phyloP scores from a whole-genome alignment of 345 rosid genomes.

The Pelargonium nanum region DNA sequence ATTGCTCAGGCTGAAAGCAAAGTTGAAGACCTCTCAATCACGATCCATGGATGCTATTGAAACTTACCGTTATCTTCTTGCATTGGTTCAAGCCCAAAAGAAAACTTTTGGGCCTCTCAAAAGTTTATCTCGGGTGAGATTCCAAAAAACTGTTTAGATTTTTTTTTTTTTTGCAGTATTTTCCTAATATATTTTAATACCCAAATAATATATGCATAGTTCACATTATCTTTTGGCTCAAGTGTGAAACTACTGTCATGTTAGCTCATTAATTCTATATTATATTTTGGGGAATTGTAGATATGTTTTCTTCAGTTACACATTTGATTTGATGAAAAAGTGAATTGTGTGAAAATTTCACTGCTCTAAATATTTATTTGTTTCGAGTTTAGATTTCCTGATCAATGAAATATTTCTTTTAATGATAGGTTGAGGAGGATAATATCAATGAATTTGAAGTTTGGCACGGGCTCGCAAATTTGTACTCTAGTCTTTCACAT shows the following conservation, averaged over 20 bases:
- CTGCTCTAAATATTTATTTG: too few species aligned
- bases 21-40: slow-evolving; percentile 60
- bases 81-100: slow-evolving; percentile 83
- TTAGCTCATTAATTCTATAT: too few species aligned
- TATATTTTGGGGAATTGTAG: too few species aligned
- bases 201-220: too few species aligned
- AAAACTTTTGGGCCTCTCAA: slow-evolving; percentile 61
- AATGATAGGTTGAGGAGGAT: slow-evolving; percentile 46
- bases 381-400: background rate
- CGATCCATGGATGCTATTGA: slow-evolving; percentile 67
- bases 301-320: too few species aligned
- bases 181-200: too few species aligned
- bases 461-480: slow-evolving; percentile 81
- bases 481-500: slow-evolving; percentile 71
- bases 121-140: slow-evolving; percentile 51
- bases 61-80: slow-evolving; percentile 78
- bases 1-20: slow-evolving; percentile 71
- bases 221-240: too few species aligned
- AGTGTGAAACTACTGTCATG: too few species aligned
- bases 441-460: slow-evolving; percentile 76
- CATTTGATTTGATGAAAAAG: too few species aligned
- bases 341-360: too few species aligned
- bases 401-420: slow-evolving; percentile 3
- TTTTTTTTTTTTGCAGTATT: background rate
- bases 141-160: background rate